phyloP scores from a whole-genome alignment of 2,329 filamentous ascomycete genomes.

The Ophioceras dolichostomum region DNA sequence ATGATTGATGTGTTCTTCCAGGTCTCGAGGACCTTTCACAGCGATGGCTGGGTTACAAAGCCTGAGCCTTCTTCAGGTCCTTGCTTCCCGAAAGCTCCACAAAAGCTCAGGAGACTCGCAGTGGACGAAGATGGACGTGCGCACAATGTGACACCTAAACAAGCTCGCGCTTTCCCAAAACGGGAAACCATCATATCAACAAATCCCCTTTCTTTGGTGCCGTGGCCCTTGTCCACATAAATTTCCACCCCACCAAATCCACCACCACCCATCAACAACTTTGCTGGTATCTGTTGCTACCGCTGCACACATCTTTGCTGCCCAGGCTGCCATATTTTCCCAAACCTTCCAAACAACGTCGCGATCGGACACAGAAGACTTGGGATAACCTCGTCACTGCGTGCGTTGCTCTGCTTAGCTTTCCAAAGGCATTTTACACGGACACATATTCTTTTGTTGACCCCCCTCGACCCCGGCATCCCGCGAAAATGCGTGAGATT shows the following conservation, averaged over 20 bases:
- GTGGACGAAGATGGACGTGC: no score
- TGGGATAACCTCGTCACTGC: background rate
- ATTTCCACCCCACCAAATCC: background rate
- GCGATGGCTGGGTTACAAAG: no score
- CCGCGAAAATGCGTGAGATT: conserved; percentile 92
- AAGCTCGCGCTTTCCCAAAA: background rate
- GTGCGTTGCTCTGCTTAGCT: no score
- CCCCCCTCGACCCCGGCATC: no score
- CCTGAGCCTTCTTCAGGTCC: no score
- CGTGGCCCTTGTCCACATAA: background rate
- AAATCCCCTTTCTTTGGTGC: background rate
- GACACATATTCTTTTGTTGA: no score
- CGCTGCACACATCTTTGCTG: background rate
- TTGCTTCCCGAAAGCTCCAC: no score
- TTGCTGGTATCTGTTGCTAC: no score
- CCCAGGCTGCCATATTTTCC: background rate
- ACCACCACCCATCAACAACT: no score
- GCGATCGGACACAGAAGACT: background rate
- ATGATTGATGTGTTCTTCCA: no score
- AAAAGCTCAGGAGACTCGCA: background rate
- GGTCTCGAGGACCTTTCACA: no score
- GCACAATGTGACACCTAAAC: background rate
- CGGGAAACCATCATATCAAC: background rate
- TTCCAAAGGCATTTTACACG: no score
- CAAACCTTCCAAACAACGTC: background rate